These are phyloP conservation scores for Alternaria metachromatica DNA, from an alignment of 2,329 filamentous ascomycete species.

Conservation along the genomic window DNA sequence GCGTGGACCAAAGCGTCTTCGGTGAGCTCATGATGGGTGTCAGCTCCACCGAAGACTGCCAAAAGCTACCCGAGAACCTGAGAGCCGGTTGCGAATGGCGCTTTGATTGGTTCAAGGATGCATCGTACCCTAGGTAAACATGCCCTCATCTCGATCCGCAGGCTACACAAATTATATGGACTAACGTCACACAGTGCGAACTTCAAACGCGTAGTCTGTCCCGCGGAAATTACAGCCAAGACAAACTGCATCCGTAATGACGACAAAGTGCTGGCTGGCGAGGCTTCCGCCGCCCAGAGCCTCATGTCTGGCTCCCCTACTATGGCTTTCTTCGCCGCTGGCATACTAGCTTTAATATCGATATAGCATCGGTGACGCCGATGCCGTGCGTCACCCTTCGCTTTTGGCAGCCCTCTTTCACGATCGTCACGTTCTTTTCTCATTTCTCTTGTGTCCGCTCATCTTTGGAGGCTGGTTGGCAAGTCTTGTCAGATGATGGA, in stretches of 20 bases:
- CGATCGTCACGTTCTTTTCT: conserved; percentile 27
- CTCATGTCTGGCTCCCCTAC: conserved; percentile 17
- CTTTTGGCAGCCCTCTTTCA: conserved; percentile 18
- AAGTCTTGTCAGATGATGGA: conserved; percentile 33
- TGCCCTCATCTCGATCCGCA: conserved; percentile 4
- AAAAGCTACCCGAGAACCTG: conserved; percentile 41
- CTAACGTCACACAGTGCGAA: conserved; percentile 43
- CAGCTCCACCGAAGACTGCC: conserved; percentile 38
- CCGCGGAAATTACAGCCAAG: conserved; percentile 41
- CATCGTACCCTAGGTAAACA: conserved; percentile 40
- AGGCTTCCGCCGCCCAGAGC: conserved; percentile 20
- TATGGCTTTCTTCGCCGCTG: conserved; percentile 23
- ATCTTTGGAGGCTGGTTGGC: conserved; percentile 1
- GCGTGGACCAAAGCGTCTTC: conserved; percentile 42
- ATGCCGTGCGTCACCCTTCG: conserved; percentile 24
- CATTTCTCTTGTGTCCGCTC: conserved; percentile 20
- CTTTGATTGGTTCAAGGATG: conserved; percentile 47
- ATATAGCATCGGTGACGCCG: conserved; percentile 32
- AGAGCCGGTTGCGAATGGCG: conserved; percentile 41
- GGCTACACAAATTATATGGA: conserved; percentile 2
- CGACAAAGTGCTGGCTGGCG: conserved; percentile 32
- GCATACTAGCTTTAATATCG: conserved; percentile 29
- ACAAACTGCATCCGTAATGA: conserved; percentile 44
- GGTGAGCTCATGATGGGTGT: conserved; percentile 39
- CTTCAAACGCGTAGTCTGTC: conserved; percentile 47